A percentile compares a stretch with the other conserved stretches of the same genome.
Conservation (phyloP, 306 rosid species). For the Quercus alba region DNA sequence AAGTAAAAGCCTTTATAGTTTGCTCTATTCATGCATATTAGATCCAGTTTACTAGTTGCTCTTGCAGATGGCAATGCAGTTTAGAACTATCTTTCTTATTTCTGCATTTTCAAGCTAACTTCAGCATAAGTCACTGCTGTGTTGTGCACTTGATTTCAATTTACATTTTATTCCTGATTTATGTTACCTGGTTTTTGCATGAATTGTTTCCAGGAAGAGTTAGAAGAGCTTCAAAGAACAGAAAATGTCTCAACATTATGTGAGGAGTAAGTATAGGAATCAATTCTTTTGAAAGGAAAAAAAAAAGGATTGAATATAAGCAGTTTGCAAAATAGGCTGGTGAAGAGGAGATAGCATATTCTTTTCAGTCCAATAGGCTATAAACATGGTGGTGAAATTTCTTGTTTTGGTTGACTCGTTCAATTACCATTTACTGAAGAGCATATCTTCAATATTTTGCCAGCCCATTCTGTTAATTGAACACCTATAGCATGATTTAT, state of each 20-base stretch:
- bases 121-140: constrained; percentile 5
- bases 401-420: constrained; percentile 4
- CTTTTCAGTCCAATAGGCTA: not conserved
- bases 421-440: not conserved
- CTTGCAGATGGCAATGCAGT: not conserved
- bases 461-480: not conserved
- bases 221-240: constrained; percentile 59
- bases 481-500: not conserved
- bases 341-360: not conserved
- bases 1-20: not conserved
- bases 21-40: not conserved
- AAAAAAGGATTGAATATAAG: not conserved
- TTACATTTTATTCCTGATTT: constrained; percentile 3
- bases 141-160: not conserved
- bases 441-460: constrained; percentile 2
- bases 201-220: constrained; percentile 55
- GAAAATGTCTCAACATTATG: constrained; percentile 67
- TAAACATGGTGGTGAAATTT: not conserved
- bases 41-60: not conserved
- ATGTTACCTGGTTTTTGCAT: constrained; percentile 10
- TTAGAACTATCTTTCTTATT: not conserved
- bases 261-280: constrained; percentile 53
- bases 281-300: not conserved
- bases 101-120: not conserved
- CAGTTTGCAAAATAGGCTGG: not conserved